phyloP scores from a whole-genome alignment of 2,329 filamentous ascomycete genomes.

The Botrytis byssoidea region DNA sequence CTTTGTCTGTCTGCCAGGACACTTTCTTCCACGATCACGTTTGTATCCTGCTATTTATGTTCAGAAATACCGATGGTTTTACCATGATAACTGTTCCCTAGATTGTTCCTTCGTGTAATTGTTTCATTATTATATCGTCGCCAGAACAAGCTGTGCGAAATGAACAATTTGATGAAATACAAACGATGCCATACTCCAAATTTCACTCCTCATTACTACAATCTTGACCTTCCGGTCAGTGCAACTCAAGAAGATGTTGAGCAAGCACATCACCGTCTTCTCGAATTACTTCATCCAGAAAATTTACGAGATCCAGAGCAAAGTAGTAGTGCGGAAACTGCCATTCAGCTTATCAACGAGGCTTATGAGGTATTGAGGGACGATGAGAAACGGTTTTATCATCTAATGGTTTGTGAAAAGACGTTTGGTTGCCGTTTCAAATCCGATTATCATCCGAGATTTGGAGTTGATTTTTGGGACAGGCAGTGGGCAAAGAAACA shows the following conservation, averaged over 20 bases:
- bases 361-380: neutral
- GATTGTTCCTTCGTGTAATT: neutral
- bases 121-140: neutral
- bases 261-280: neutral
- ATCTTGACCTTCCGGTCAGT: slow-evolving; percentile 7
- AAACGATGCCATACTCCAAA: neutral
- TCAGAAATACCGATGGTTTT: neutral
- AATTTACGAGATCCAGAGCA: neutral
- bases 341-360: neutral
- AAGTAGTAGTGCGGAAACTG: neutral
- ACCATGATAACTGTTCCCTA: neutral
- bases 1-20: neutral
- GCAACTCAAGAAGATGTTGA: neutral
- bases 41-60: neutral
- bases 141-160: neutral
- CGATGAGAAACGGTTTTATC: neutral
- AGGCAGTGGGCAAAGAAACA: neutral
- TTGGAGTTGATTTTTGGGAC: neutral
- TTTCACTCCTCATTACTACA: slow-evolving; percentile 14
- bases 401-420: neutral
- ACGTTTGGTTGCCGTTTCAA: neutral
- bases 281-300: neutral
- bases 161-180: neutral
- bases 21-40: neutral
- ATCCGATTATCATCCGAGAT: neutral